phyloP scores from a whole-genome alignment of 2,329 filamentous ascomycete species.

The Penicillium sp. region DNA sequence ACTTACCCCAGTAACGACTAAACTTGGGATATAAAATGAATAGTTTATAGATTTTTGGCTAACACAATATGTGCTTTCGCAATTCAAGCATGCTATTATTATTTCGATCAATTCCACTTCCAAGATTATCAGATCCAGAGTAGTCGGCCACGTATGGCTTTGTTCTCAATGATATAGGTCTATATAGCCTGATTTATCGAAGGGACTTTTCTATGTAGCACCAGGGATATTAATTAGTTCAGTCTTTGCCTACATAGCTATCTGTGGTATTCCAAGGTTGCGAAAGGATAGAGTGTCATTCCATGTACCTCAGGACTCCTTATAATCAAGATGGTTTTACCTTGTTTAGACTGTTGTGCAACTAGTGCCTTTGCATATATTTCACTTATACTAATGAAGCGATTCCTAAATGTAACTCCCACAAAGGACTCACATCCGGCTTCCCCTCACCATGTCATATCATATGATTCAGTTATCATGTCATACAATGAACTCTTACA shows the following conservation, averaged over 20 bases:
- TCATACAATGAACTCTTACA: not conserved
- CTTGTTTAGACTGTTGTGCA: not conserved
- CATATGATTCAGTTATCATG: not conserved
- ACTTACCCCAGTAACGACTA: conserved; percentile 63
- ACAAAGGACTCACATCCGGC: not conserved
- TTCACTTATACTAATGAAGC: not conserved
- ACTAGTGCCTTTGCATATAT: not conserved
- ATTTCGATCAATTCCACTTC: not conserved
- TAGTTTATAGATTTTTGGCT: not conserved
- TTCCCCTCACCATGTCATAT: not conserved
- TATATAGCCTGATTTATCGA: not conserved
- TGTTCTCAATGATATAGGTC: not conserved
- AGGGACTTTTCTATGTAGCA: too few species aligned
- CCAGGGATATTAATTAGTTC: too few species aligned
- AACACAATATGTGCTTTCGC: not conserved
- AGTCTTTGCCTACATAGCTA: too few species aligned
- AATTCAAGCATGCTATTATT: not conserved
- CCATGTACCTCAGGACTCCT: not conserved
- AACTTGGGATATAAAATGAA: not conserved
- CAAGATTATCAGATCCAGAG: too few species aligned
- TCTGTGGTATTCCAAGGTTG: too few species aligned
- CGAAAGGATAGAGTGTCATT: too few species aligned
- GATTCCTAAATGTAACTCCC: not conserved
- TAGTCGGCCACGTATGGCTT: not conserved
- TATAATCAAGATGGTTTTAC: not conserved